These are phyloP conservation scores for Colletotrichum sp. DNA, from an alignment of 2,329 filamentous ascomycete genomes.

Conservation along the genomic window DNA sequence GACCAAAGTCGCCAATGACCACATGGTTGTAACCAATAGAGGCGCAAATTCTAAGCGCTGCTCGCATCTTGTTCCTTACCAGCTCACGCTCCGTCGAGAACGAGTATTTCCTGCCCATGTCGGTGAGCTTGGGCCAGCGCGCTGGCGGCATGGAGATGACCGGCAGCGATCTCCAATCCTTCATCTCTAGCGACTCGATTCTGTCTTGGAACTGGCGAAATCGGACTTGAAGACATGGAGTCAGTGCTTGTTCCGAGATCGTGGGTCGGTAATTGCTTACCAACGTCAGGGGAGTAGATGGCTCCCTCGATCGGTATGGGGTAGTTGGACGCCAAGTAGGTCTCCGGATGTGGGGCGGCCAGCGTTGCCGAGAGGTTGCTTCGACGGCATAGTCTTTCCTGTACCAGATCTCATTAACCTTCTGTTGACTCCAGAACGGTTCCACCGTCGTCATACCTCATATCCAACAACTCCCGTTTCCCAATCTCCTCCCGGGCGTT, in stretches of 20 bases:
- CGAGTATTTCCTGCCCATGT: slow-evolving; percentile 70
- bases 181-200: slow-evolving; percentile 61
- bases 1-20: slow-evolving; percentile 68
- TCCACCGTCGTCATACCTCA: slow-evolving; percentile 28
- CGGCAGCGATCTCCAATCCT: slow-evolving; percentile 63
- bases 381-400: slow-evolving; percentile 76
- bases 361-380: slow-evolving; percentile 76
- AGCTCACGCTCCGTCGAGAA: slow-evolving; percentile 75
- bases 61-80: slow-evolving; percentile 75
- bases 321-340: slow-evolving; percentile 60
- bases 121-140: slow-evolving; percentile 75
- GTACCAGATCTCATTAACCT: neutral
- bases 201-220: slow-evolving; percentile 73
- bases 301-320: slow-evolving; percentile 74
- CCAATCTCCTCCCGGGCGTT: slow-evolving; percentile 80
- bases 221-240: slow-evolving; percentile 56
- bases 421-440: neutral
- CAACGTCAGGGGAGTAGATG: slow-evolving; percentile 72
- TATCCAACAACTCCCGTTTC: slow-evolving; percentile 61
- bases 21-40: slow-evolving; percentile 62
- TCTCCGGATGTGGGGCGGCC: slow-evolving; percentile 61
- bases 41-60: slow-evolving; percentile 72
- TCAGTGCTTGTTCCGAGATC: neutral
- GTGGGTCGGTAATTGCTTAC: slow-evolving; percentile 43
- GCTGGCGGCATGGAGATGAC: slow-evolving; percentile 78